Evolutionary conservation across 192 early-diverging fungal genomes (phyloP), one percentile per base, ranked within the genome.

Genomic region (Coemansia sp.): DNA sequence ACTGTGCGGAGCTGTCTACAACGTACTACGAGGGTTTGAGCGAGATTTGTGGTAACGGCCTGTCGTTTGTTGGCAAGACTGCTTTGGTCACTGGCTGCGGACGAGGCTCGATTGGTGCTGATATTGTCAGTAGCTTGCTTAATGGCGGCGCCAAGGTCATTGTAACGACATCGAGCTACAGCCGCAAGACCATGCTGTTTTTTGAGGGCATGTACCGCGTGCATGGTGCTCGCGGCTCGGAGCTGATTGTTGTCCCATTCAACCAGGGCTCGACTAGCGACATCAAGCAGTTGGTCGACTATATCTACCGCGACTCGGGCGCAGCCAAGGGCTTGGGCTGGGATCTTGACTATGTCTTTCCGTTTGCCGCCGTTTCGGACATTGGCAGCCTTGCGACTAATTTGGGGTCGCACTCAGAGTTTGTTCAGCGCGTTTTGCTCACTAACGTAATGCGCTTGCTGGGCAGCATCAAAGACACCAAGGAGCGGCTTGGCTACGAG

Each of bases 221-320:
- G 19, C 88, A 92, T 75, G 96, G 96, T 17, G 88, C 95, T 39
- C 91, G 92, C 67, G 93, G 92, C 33, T 92, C 92, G 3, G 76
- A 86, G 14, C 86, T 98, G 51, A 86, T 93, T 36, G 88, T 98
- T 40, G 94, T 97, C 31, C 95, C 96, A 17, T 98, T 98, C 85
- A 98, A 98, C 83, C 92, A 90, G 69, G 95, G 87, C 40, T 96
- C 95, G n/a, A n/a, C n/a, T n/a, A n/a, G n/a, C n/a, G n/a, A n/a
- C n/a, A n/a, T n/a, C n/a, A n/a, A n/a, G n/a, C n/a, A n/a, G n/a
- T n/a, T n/a, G n/a, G n/a, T n/a, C n/a, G n/a, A n/a, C n/a, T n/a
- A n/a, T n/a, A n/a, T n/a, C n/a, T n/a, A n/a, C n/a, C n/a, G n/a
- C n/a, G n/a, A n/a, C n/a, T n/a, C n/a, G n/a, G n/a, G n/a, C n/a